Evolutionary conservation across 768 basidiomycete species (phyloP), one percentile per base, ranked within the genome.

Genomic region (Kondoa subrosea): DNA sequence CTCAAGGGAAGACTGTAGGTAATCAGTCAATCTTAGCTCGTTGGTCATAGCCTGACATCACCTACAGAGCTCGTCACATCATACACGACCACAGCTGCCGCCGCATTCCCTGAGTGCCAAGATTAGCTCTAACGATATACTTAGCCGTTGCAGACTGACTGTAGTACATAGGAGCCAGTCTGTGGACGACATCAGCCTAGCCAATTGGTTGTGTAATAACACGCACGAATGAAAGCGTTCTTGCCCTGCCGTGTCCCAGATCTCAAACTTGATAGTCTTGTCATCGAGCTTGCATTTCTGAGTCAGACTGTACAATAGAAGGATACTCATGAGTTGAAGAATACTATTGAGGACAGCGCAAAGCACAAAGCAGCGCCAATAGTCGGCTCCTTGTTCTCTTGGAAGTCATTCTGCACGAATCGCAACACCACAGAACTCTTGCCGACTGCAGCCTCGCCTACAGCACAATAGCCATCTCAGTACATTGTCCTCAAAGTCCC

Each of bases 151-250:
- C 8, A 99, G 95, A 50, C 40, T 50, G 40, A 50, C 95, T 88
- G 78, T 95, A 96, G 77, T 95, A 95, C 93, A 97, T 97, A 59
- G 95, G 93, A 31, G 72, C 71, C 16, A 71, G 63, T 0, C 69
- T 69, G 58, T 63, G 34, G 26, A 32, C 25, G 25, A 40, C 3
- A 27, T 57, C 4, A 57, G 66, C 29, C 32, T 31, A 31, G 4
- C 29, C 12, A 59, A 4, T 31, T 59, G 4, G 30, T 8, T 25
- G 58, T 8, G 58, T 12, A 31, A 25, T 12, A 31, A 8, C 12
- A 92, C 92, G 67, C 95, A 85, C 63, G 92, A 95, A 77, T 96
- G 93, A 80, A 97, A 97, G 65, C 93, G 88, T 79, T 96, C 92
- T 80, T 90, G 87, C 64, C 88, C 89, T 34, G 90, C 89, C 61